Evolutionary conservation across 768 basidiomycete species (phyloP).

Genomic region (Rhizopogon vinicolor): DNA sequence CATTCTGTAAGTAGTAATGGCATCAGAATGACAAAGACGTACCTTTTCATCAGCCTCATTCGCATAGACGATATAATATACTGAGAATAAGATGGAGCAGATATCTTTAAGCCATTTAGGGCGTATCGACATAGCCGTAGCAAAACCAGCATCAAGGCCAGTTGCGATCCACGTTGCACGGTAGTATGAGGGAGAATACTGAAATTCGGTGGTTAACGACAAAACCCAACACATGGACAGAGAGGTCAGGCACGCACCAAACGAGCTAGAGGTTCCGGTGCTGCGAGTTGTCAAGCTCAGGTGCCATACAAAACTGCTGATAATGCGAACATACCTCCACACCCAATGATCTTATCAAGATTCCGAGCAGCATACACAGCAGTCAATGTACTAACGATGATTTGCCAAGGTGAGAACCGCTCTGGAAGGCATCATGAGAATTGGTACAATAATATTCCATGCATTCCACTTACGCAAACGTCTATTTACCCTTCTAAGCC

Average conservation of each 20-base stretch:
- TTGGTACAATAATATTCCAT: not conserved
- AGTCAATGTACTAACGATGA: conserved; percentile 83
- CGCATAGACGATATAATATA: conserved; percentile 87
- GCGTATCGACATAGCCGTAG: conserved; percentile 89
- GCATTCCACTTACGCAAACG: conserved; percentile 44
- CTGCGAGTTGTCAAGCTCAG: conserved; percentile 32
- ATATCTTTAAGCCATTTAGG: conserved; percentile 91
- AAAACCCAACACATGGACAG: not conserved
- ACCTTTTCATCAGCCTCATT: conserved; percentile 97
- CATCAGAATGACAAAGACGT: conserved; percentile 12
- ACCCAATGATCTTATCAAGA: conserved; percentile 79
- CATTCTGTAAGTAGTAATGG: not conserved
- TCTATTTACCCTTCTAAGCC: conserved; percentile 57
- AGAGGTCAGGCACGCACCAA: conserved; percentile 49
- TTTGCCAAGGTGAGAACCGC: conserved; percentile 94
- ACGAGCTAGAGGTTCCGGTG: conserved; percentile 89
- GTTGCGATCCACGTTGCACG: conserved; percentile 94
- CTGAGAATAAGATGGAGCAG: conserved; percentile 77
- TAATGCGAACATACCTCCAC: conserved; percentile 49
- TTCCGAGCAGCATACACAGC: conserved; percentile 79
- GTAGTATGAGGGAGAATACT: conserved; percentile 93
- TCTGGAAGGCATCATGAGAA: conserved; percentile 31
- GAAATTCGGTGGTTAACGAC: conserved; percentile 5
- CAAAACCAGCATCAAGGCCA: conserved; percentile 96
- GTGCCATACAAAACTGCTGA: not conserved